These are phyloP conservation scores for Podospora fimiseda DNA, from an alignment of 495 filamentous ascomycete genomes.

Conservation along the genomic window DNA sequence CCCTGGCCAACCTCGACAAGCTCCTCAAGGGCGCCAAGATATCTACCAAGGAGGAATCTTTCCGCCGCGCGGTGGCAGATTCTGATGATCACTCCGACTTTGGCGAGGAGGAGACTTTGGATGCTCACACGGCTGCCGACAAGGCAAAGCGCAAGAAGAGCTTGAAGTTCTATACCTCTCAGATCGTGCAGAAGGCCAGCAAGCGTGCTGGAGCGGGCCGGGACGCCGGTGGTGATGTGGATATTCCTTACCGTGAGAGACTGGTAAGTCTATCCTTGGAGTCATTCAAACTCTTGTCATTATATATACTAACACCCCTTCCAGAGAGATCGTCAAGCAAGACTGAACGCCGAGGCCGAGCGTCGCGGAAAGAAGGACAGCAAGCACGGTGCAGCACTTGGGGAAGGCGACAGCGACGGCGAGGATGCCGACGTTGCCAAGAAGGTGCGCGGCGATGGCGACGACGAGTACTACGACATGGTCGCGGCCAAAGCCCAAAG, in stretches of 20 bases:
- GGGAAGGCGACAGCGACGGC: slow-evolving; percentile 54
- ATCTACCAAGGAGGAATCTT: slow-evolving; percentile 25
- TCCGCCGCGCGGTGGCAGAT: slow-evolving; percentile 26
- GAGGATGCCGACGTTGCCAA: slow-evolving; percentile 40
- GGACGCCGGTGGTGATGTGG: slow-evolving; percentile 81
- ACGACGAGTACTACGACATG: slow-evolving; percentile 86
- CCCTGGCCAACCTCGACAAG: slow-evolving; percentile 41
- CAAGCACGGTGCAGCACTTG: slow-evolving; percentile 54
- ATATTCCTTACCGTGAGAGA: slow-evolving; percentile 86
- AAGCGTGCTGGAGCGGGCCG: slow-evolving; percentile 74
- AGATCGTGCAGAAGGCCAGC: slow-evolving; percentile 86
- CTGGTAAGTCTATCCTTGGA: slow-evolving; percentile 31
- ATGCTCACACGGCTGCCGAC: slow-evolving; percentile 55
- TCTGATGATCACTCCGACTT: slow-evolving; percentile 58
- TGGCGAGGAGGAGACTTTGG: slow-evolving; percentile 49
- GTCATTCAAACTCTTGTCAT: neutral
- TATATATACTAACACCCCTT: slow-evolving; percentile 3
- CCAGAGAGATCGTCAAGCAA: slow-evolving; percentile 66
- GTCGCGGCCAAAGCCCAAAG: slow-evolving; percentile 60
- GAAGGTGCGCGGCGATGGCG: slow-evolving; percentile 50
- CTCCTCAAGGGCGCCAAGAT: slow-evolving; percentile 39
- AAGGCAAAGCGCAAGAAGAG: slow-evolving; percentile 82
- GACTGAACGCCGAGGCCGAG: slow-evolving; percentile 82
- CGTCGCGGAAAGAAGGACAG: slow-evolving; percentile 64
- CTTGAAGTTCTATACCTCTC: slow-evolving; percentile 93